Evolutionary conservation across 768 basidiomycete genomes (phyloP).

Genomic region (Calocybe cyanea): DNA sequence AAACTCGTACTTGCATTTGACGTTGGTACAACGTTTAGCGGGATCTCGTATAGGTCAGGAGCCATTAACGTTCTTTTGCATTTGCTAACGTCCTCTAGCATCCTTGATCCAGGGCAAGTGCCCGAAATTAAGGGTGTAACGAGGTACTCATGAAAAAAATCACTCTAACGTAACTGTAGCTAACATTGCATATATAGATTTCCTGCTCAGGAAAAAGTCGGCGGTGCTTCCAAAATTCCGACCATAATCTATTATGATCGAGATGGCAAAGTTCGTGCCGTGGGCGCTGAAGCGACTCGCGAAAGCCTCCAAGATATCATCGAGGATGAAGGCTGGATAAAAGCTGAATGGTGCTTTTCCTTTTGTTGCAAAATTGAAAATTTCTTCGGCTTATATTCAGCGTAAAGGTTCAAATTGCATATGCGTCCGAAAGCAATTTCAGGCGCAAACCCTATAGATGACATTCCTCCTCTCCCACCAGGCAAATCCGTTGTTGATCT

Average conservation of each 20-base stretch:
- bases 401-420: slow-evolving; percentile 30
- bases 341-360: slow-evolving; percentile 42
- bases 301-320: slow-evolving; percentile 37
- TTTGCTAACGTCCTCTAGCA: slow-evolving; percentile 12
- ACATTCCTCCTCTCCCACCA: slow-evolving; percentile 38
- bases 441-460: slow-evolving; percentile 16
- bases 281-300: slow-evolving; percentile 45
- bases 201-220: slow-evolving; percentile 43
- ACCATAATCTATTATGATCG: slow-evolving; percentile 45
- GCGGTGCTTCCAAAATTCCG: slow-evolving; percentile 48
- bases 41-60: slow-evolving; percentile 35
- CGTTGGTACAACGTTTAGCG: slow-evolving; percentile 46
- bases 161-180: background rate
- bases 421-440: slow-evolving; percentile 21
- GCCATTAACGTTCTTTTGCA: background rate
- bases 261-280: slow-evolving; percentile 33
- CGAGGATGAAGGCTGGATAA: slow-evolving; percentile 44
- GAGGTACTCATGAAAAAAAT: slow-evolving; percentile 19
- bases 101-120: slow-evolving; percentile 36
- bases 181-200: slow-evolving; percentile 29
- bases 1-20: slow-evolving; percentile 47
- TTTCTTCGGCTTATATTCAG: background rate
- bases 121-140: slow-evolving; percentile 44
- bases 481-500: slow-evolving; percentile 38
- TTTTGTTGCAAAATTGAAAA: background rate